These are phyloP conservation scores for Phanerodontia chrysosporium DNA, from an alignment of 768 basidiomycete species.

Conservation along the genomic window DNA sequence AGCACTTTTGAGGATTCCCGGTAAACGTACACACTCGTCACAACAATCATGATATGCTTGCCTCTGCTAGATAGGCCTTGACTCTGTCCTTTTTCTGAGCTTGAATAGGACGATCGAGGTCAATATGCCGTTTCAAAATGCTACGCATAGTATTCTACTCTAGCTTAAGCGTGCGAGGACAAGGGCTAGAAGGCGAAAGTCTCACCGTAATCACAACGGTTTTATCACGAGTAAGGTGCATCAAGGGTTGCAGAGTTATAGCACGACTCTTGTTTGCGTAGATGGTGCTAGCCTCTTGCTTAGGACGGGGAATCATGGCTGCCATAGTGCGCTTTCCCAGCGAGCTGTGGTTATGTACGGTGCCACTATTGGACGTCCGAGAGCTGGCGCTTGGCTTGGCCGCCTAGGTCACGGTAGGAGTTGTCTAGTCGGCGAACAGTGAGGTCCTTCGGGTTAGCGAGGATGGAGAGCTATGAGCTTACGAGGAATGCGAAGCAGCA, in stretches of 20 bases:
- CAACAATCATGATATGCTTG: too few species aligned
- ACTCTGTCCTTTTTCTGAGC: not conserved
- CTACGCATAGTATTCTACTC: not conserved
- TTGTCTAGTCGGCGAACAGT: too few species aligned
- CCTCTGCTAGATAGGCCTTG: constrained; percentile 1
- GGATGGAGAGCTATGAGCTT: too few species aligned
- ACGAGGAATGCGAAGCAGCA: too few species aligned
- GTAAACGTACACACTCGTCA: too few species aligned
- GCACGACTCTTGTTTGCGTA: not conserved
- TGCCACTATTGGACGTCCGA: too few species aligned
- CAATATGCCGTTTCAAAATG: not conserved
- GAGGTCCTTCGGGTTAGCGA: too few species aligned
- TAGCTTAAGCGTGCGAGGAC: not conserved
- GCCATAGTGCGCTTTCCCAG: too few species aligned
- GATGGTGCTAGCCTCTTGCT: not conserved
- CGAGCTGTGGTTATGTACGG: too few species aligned
- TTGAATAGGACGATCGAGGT: not conserved
- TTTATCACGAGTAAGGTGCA: not conserved
- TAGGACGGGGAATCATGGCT: not conserved
- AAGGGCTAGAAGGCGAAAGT: not conserved
- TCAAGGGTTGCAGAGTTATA: not conserved
- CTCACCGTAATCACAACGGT: not conserved
- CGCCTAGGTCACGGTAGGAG: too few species aligned
- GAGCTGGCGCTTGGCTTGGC: too few species aligned
- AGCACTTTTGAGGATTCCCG: too few species aligned